Evolutionary conservation across 306 rosid species (phyloP), one percentile per base, ranked within the genome.

Genomic region (Lupinus albus): DNA sequence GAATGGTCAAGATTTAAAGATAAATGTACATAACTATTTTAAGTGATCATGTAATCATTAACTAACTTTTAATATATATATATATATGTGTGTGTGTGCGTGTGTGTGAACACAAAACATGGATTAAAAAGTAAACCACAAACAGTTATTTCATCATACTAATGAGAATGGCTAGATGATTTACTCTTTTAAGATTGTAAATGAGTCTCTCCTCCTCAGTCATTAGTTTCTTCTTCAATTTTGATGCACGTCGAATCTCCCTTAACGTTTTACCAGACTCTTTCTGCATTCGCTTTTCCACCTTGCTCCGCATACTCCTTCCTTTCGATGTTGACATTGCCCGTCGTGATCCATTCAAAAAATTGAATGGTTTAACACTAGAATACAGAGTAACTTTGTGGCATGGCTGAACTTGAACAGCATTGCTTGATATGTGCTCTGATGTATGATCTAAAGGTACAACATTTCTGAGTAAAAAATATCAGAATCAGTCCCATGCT

Each of bases 171-270:
- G n/a, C 3, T 6, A 59, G 74, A 75, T 18, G 75, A 45, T 61
- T 71, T 84, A 93, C 99, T 80, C 97, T 88, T 85, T 90, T 93
- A 65, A 90, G 99, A 64, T 88, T 90, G 89, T 86, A 90, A 82
- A 90, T 55, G 20, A 82, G 88, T 77, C 96, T 84, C 81, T 93
- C 97, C 76, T 85, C 93, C 74, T 90, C 99, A 0, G 97, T 93
- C 99, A 90, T 93, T 47, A 93, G 87, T 74, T 93, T 93, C 84
- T 88, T 88, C 81, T 84, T 88, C 71, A 93, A 65, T 65, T 88
- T 90, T 42, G 86, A 86, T 30, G 99, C 99, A 61, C 92, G 79
- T 39, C 95, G 88, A 25, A 86, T 79, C 84, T 89, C 99, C 78
- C 96, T 86, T 10, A 86, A 64, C 35, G 99, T 93, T 79, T 85